Percentiles rank a stretch among this genome's conserved stretches.
Evolutionary conservation across 305 asterid species (phyloP).

Genomic region (Ilex paraguariensis): DNA sequence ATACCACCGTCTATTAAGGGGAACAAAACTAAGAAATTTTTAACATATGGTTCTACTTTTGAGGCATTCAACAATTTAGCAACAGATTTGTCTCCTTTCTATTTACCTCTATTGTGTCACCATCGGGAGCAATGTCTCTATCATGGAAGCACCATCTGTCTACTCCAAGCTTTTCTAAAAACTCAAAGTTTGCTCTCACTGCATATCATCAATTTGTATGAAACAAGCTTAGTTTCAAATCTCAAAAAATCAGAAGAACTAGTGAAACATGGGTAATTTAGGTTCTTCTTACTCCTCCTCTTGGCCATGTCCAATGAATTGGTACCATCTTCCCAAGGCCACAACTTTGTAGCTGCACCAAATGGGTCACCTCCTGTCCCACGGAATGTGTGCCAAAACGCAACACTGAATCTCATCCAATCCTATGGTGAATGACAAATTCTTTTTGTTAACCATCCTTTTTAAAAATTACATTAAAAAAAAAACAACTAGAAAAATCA

Average conservation of each 20-base stretch:
- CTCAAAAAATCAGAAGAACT: neutral
- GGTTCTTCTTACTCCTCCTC: constrained; percentile 60
- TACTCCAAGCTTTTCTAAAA: neutral
- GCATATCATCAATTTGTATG: constrained; percentile 22
- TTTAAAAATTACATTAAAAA: neutral
- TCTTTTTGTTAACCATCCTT: neutral
- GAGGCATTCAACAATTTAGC: too few species aligned
- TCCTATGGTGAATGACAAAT: constrained; percentile 32
- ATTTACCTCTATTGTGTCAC: neutral
- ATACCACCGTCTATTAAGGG: too few species aligned
- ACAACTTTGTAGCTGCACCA: constrained; percentile 80
- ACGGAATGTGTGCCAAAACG: constrained; percentile 96
- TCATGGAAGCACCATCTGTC: neutral
- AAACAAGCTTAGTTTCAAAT: neutral
- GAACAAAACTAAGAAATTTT: too few species aligned
- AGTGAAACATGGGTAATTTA: too few species aligned
- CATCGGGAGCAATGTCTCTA: neutral
- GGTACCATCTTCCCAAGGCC: constrained; percentile 99
- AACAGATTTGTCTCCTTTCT: too few species aligned
- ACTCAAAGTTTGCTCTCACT: constrained; percentile 7
- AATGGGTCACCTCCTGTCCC: constrained; percentile 89
- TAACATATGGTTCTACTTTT: too few species aligned
- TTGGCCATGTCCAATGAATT: constrained; percentile 86
- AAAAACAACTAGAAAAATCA: neutral
- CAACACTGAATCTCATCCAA: constrained; percentile 89